Conservation (phyloP, 2,329 filamentous ascomycete genomes). For the Fusarium lateritium region DNA sequence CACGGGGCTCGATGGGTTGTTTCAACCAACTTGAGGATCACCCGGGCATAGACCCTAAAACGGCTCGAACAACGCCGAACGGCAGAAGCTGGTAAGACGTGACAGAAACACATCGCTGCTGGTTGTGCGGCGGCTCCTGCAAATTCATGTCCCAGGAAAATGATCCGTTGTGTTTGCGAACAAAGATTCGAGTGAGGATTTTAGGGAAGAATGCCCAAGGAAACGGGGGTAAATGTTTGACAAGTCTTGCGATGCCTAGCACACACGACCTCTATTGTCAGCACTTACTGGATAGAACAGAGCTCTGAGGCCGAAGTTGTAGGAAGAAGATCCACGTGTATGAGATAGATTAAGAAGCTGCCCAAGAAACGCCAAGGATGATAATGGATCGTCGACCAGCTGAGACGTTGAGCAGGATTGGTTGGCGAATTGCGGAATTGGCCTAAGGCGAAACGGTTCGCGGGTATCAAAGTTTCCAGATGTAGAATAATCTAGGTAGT, state of each 20-base stretch:
- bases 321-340: conserved; percentile 12
- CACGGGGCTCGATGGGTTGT: conserved; percentile 27
- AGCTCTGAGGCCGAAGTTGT: conserved; percentile 5
- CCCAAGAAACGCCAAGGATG: conserved; percentile 14
- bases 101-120: conserved; percentile 13
- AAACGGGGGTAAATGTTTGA: conserved; percentile 13
- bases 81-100: conserved; percentile 18
- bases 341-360: conserved; percentile 22
- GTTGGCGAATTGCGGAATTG: conserved; percentile 17
- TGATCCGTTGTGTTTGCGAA: conserved; percentile 10
- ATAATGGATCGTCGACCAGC: conserved; percentile 22
- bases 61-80: conserved; percentile 15
- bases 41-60: conserved; percentile 34
- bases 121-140: conserved; percentile 19
- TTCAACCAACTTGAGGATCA: conserved; percentile 30
- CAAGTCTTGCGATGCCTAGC: conserved; percentile 17
- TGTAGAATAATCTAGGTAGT: neutral
- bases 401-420: conserved; percentile 19
- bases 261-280: conserved; percentile 8
- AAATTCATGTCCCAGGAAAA: conserved; percentile 9
- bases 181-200: conserved; percentile 9
- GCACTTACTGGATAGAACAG: conserved; percentile 31
- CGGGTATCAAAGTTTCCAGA: conserved; percentile 18
- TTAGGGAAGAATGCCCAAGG: conserved; percentile 10
- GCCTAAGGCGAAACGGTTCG: conserved; percentile 5